Percentiles rank a stretch among this genome's conserved stretches.
These are phyloP conservation scores for Cudoniella acicularis DNA, from an alignment of 495 filamentous ascomycete genomes.

Conservation along the genomic window DNA sequence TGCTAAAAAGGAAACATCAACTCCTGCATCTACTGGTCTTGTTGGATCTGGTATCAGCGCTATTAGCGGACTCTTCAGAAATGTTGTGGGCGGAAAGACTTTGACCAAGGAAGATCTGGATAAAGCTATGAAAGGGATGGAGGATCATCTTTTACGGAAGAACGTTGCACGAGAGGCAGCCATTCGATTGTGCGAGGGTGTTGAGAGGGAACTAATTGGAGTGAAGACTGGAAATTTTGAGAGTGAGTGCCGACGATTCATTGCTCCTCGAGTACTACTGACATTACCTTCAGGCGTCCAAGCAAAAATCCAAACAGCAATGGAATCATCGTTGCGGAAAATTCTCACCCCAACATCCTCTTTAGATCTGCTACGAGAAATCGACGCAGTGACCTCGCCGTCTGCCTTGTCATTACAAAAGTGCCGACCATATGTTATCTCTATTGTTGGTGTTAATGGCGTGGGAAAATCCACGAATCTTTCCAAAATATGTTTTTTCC, in stretches of 20 bases:
- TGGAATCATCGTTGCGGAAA: slow-evolving; percentile 86
- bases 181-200: slow-evolving; percentile 83
- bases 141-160: slow-evolving; percentile 90
- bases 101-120: slow-evolving; percentile 82
- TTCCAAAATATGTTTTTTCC: slow-evolving; percentile 94
- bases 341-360: slow-evolving; percentile 95
- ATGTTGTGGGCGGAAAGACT: slow-evolving; percentile 89
- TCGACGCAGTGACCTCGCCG: slow-evolving; percentile 71
- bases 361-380: slow-evolving; percentile 89
- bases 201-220: slow-evolving; percentile 82
- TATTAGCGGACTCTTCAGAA: slow-evolving; percentile 83
- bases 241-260: slow-evolving; percentile 45
- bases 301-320: slow-evolving; percentile 72
- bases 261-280: neutral
- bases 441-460: slow-evolving; percentile 96
- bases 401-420: slow-evolving; percentile 48
- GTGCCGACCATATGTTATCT: slow-evolving; percentile 87
- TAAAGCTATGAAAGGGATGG: slow-evolving; percentile 92
- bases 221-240: slow-evolving; percentile 92
- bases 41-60: slow-evolving; percentile 74
- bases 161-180: slow-evolving; percentile 96
- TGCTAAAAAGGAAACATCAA: slow-evolving; percentile 30
- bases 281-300: slow-evolving; percentile 58
- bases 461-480: slow-evolving; percentile 97
- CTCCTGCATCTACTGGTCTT: slow-evolving; percentile 49